Evolutionary conservation across 306 rosid genomes (phyloP).

Genomic region (Cucumis cinereus): DNA sequence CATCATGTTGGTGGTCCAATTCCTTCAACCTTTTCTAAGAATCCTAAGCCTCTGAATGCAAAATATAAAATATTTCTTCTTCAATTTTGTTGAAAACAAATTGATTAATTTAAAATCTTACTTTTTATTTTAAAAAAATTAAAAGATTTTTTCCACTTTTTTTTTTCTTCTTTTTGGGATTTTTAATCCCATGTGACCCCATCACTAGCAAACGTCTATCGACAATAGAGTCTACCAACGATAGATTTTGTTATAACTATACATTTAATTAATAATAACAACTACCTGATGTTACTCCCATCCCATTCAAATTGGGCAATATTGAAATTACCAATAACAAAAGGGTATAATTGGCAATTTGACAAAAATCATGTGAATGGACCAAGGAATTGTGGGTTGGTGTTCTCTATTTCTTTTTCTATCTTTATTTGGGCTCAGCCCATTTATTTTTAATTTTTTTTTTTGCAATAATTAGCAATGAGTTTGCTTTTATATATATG

Average conservation of each 20-base stretch:
- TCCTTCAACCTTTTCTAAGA: background rate
- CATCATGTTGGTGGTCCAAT: background rate
- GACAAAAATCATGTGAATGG: background rate
- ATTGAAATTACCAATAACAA: background rate
- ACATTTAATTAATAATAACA: no score
- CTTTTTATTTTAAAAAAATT: no score
- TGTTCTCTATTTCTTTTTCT: background rate
- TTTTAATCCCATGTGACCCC: no score
- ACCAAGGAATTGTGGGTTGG: background rate
- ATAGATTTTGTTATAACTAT: no score
- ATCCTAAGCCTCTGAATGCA: background rate
- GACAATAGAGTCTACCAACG: no score
- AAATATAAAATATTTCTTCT: background rate
- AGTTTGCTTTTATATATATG: no score
- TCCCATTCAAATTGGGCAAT: background rate
- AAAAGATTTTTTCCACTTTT: no score
- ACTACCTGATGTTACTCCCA: no score
- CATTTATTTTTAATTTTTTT: background rate
- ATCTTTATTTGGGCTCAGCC: background rate
- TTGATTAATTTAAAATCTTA: no score
- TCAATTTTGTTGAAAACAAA: background rate
- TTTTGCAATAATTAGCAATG: no score
- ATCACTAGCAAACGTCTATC: no score
- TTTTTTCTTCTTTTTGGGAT: no score
- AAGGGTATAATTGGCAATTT: background rate